A percentile compares a stretch with the other conserved stretches of the same genome.
phyloP scores from a whole-genome alignment of 2,329 filamentous ascomycete species.

The Penicillium janthinellum region DNA sequence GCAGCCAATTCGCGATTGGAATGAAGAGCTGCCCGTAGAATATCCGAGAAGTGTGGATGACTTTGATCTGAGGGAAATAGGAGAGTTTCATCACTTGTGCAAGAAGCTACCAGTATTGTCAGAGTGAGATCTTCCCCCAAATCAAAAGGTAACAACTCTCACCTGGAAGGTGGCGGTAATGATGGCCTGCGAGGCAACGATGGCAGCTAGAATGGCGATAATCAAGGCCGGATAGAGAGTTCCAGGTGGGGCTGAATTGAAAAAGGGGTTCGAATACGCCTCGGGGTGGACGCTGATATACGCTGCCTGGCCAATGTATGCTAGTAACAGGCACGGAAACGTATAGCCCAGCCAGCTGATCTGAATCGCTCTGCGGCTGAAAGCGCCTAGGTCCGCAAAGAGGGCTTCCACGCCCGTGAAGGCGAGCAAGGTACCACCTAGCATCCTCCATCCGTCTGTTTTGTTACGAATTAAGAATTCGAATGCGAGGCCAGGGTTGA shows the following conservation, averaged over 20 bases:
- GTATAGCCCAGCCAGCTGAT: neutral
- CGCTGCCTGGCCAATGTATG: neutral
- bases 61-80: conserved; percentile 1
- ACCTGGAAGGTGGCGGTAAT: conserved; percentile 3
- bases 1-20: conserved; percentile 1
- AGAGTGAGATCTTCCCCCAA: neutral
- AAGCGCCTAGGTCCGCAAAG: conserved; percentile 3
- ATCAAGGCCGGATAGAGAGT: neutral
- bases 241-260: neutral
- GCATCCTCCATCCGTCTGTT: neutral
- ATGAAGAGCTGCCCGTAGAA: neutral
- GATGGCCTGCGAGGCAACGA: conserved; percentile 2
- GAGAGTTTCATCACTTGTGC: conserved; percentile 2
- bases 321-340: neutral
- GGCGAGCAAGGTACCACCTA: conserved; percentile 1
- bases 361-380: conserved; percentile 1
- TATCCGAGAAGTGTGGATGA: neutral
- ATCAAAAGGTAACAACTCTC: neutral
- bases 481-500: neutral
- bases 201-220: neutral
- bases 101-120: neutral
- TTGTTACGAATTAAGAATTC: neutral
- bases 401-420: conserved; percentile 6
- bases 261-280: neutral
- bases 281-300: neutral